Percentiles rank a stretch among this genome's conserved stretches.
Conservation (phyloP, 2,329 filamentous ascomycete genomes). For the Neurospora sp. region DNA sequence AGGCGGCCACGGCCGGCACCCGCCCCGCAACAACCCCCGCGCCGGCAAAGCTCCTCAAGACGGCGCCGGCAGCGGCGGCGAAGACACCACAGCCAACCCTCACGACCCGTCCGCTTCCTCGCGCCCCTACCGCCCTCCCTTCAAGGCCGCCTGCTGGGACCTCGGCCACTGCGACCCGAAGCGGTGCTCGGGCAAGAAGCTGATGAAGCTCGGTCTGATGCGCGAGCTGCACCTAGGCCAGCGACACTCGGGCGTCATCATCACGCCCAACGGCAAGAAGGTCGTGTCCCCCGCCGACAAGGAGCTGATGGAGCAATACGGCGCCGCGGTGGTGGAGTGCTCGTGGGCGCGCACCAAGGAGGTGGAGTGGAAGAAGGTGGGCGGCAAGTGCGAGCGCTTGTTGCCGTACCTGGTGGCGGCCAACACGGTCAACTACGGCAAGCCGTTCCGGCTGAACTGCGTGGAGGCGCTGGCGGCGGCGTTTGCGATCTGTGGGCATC, state of each 20-base stretch:
- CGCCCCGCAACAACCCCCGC: slow-evolving; percentile 45
- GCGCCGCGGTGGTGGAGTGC: slow-evolving; percentile 92
- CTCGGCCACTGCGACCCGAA: slow-evolving; percentile 96
- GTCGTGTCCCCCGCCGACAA: slow-evolving; percentile 76
- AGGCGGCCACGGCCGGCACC: slow-evolving; percentile 48
- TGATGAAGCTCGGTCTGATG: slow-evolving; percentile 90
- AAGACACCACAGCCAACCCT: slow-evolving; percentile 7
- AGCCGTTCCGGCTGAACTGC: slow-evolving; percentile 90
- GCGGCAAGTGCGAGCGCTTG: slow-evolving; percentile 83
- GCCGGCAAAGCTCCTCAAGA: slow-evolving; percentile 25
- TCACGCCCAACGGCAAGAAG: slow-evolving; percentile 87
- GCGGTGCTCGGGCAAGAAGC: slow-evolving; percentile 86
- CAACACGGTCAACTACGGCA: slow-evolving; percentile 95
- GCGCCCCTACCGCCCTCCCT: slow-evolving; percentile 38
- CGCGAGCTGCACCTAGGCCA: slow-evolving; percentile 85
- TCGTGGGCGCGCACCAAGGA: slow-evolving; percentile 91
- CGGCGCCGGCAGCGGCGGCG: slow-evolving; percentile 24
- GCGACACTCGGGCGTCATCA: slow-evolving; percentile 83
- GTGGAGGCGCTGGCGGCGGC: slow-evolving; percentile 89
- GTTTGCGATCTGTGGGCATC: slow-evolving; percentile 85
- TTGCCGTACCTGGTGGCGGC: slow-evolving; percentile 93
- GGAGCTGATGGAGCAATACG: slow-evolving; percentile 74
- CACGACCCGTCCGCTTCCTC: slow-evolving; percentile 3
- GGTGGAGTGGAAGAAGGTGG: slow-evolving; percentile 83
- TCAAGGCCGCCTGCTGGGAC: slow-evolving; percentile 97